Evolutionary conservation across 208 protist species (phyloP).

Genomic region (Leishmania tarentolae): DNA sequence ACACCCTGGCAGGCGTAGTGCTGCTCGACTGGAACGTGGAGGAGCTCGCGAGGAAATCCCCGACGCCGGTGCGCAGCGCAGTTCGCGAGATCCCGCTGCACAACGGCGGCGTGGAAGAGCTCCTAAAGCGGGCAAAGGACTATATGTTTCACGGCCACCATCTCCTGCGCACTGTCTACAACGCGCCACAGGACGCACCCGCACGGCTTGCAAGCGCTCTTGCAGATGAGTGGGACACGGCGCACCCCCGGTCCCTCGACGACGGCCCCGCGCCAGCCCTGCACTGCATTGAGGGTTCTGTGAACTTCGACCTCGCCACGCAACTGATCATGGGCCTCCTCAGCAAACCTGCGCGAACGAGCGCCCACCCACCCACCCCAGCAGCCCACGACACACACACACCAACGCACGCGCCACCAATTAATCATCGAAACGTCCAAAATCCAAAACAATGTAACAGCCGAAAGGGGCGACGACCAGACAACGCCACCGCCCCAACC

Average conservation of each 20-base stretch:
- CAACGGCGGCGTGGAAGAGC: constrained; percentile 24
- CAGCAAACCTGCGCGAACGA: neutral
- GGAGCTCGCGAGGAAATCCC: constrained; percentile 12
- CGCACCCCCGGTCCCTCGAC: neutral
- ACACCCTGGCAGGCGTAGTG: constrained; percentile 48
- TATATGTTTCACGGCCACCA: constrained; percentile 52
- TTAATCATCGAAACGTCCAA: neutral
- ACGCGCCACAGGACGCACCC: constrained; percentile 23
- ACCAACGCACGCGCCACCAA: neutral
- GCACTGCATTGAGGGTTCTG: constrained; percentile 34
- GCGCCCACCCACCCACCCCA: too few relatives aligned
- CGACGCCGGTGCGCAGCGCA: constrained; percentile 1
- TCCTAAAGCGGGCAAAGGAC: constrained; percentile 16
- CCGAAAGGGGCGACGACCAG: neutral
- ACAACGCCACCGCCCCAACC: neutral
- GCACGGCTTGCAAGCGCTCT: constrained; percentile 9
- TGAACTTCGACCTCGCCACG: constrained; percentile 34
- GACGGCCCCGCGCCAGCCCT: constrained; percentile 15
- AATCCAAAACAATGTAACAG: neutral
- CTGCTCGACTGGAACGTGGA: constrained; percentile 60
- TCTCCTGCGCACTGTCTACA: constrained; percentile 49
- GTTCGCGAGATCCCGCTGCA: constrained; percentile 15
- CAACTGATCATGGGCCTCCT: constrained; percentile 25
- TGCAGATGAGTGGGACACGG: constrained; percentile 3
- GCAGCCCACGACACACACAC: neutral